phyloP scores from a whole-genome alignment of 129 eudicot species.

The Flaveria brownii region DNA sequence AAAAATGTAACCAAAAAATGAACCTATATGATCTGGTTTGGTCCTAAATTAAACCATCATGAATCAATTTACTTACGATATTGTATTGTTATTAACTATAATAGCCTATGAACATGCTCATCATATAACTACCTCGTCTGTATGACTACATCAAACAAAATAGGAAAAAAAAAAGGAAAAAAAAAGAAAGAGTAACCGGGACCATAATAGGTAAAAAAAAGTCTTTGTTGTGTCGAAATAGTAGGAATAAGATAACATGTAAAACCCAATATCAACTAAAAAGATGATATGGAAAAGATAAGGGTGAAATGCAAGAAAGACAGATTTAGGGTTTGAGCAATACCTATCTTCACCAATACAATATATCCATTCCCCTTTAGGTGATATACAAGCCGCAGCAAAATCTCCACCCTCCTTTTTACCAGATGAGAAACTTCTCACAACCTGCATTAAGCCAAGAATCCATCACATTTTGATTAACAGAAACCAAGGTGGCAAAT shows the following conservation, averaged over 20 bases:
- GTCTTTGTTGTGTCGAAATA: background rate
- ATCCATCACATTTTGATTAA: background rate
- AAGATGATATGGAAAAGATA: background rate
- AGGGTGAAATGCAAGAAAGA: background rate
- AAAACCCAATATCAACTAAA: background rate
- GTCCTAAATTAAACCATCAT: background rate
- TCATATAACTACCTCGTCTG: too few species aligned
- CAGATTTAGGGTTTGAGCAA: background rate
- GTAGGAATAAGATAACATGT: too few species aligned
- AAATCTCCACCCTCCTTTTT: constrained; percentile 98
- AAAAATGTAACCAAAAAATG: background rate
- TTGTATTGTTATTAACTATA: background rate
- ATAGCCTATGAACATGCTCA: too few species aligned
- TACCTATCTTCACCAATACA: constrained; percentile 98
- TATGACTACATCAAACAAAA: background rate
- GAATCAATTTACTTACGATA: background rate
- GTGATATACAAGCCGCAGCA: constrained; percentile 94
- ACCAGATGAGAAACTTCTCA: constrained; percentile 92
- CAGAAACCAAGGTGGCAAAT: background rate
- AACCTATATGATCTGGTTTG: background rate
- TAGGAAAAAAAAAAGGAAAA: too few species aligned
- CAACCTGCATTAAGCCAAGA: constrained; percentile 47
- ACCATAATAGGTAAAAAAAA: background rate
- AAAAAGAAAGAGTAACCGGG: background rate
- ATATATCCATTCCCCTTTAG: constrained; percentile 97